Percentiles rank a stretch among this genome's conserved stretches.
phyloP scores from a whole-genome alignment of 352 stramenopile species.

The Stramenopiles sp. region DNA sequence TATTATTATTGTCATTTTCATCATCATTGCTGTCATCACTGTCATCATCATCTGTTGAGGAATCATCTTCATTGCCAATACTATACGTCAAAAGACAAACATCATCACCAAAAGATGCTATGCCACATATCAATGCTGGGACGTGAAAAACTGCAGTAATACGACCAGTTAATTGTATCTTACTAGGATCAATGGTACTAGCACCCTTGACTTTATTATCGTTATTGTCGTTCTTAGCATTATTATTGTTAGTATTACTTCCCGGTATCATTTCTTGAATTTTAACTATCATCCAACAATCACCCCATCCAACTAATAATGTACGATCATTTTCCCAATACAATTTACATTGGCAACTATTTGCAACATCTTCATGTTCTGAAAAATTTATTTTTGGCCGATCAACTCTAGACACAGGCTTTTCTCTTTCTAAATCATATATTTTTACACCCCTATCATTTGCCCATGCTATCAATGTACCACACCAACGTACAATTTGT shows the following conservation, averaged over 20 bases:
- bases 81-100: constrained; percentile 22
- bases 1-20: too few species aligned
- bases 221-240: too few species aligned
- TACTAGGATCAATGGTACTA: too few species aligned
- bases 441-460: constrained; percentile 27
- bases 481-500: constrained; percentile 22
- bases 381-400: constrained; percentile 15
- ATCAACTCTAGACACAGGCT: constrained; percentile 23
- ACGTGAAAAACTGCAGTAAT: too few species aligned
- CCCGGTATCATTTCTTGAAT: neutral
- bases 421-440: constrained; percentile 22
- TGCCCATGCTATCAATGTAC: constrained; percentile 23
- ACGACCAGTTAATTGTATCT: too few species aligned
- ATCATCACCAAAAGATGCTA: constrained; percentile 24
- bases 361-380: too few species aligned
- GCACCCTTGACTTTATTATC: too few species aligned
- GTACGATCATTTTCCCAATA: constrained; percentile 24
- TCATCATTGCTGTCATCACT: neutral
- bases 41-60: constrained; percentile 4
- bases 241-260: too few species aligned
- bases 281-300: constrained; percentile 19
- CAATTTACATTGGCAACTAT: constrained; percentile 17
- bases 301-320: too few species aligned
- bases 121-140: constrained; percentile 20
- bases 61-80: constrained; percentile 2